Percentiles rank a stretch among this genome's conserved stretches.
Evolutionary conservation across 108 stramenopile genomes (phyloP).

Genomic region (Skeletonema potamos): DNA sequence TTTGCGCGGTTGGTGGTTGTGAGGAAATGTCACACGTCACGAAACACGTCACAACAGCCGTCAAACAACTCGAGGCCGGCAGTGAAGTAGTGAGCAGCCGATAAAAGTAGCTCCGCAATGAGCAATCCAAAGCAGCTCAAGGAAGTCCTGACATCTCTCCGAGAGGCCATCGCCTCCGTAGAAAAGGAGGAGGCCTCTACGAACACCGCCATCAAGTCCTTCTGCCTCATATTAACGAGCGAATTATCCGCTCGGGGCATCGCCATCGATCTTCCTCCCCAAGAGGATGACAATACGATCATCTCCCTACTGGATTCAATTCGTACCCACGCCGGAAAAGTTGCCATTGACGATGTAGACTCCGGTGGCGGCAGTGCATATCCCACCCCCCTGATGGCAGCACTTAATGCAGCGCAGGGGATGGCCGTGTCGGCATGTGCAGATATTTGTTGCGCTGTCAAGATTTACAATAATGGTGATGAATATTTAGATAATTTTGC

Average conservation of each 20-base stretch:
- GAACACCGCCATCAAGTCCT: background rate
- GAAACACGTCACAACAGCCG: too few species aligned
- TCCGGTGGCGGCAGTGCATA: background rate
- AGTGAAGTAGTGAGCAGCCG: too few species aligned
- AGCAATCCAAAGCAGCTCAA: constrained; percentile 26
- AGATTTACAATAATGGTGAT: background rate
- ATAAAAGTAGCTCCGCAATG: background rate
- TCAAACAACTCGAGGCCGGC: too few species aligned
- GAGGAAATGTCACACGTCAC: too few species aligned
- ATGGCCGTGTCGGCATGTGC: constrained; percentile 24
- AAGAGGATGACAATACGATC: background rate
- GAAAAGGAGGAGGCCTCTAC: background rate
- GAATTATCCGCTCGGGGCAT: constrained; percentile 32
- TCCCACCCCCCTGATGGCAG: constrained; percentile 28
- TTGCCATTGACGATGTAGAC: constrained; percentile 6
- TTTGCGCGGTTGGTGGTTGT: too few species aligned
- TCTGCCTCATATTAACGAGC: constrained; percentile 7
- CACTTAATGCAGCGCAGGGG: constrained; percentile 13
- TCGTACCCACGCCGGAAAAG: constrained; percentile 9
- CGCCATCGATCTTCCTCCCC: background rate
- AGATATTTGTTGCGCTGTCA: background rate
- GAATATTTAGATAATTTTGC: background rate
- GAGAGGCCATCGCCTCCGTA: constrained; percentile 16
- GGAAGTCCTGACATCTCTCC: constrained; percentile 20
- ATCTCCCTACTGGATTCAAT: constrained; percentile 6